These are phyloP conservation scores for Cryptococcus neoformans DNA, from an alignment of 1,284 basidiomycete species.

Conservation along the genomic window DNA sequence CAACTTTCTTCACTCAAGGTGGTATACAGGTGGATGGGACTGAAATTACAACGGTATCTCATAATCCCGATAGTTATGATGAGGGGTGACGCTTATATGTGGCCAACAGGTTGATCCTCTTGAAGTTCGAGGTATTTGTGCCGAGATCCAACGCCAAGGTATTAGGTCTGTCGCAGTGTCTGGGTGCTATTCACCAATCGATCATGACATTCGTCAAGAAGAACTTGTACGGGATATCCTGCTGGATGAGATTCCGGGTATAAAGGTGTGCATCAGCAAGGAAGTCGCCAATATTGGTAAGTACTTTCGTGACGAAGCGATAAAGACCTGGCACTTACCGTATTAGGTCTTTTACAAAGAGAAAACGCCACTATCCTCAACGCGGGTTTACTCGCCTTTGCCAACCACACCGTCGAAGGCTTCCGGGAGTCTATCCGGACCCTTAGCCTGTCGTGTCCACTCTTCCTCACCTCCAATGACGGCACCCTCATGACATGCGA, in stretches of 20 bases:
- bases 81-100: background rate
- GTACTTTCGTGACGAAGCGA: background rate
- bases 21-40: constrained; percentile 39
- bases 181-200: constrained; percentile 38
- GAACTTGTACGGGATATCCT: constrained; percentile 31
- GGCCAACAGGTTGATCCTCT: constrained; percentile 22
- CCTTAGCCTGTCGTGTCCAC: constrained; percentile 54
- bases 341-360: constrained; percentile 57
- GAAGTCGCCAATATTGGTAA: constrained; percentile 36
- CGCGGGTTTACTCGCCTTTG: constrained; percentile 57
- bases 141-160: constrained; percentile 26
- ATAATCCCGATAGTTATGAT: background rate
- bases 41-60: constrained; percentile 22
- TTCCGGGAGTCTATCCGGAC: constrained; percentile 55
- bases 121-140: constrained; percentile 31
- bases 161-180: constrained; percentile 35
- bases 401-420: constrained; percentile 54
- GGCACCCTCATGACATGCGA: constrained; percentile 57
- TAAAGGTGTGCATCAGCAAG: constrained; percentile 29
- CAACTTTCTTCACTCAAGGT: constrained; percentile 26
- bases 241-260: constrained; percentile 22
- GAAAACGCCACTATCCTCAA: constrained; percentile 63
- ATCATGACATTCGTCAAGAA: constrained; percentile 30
- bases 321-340: constrained; percentile 7
- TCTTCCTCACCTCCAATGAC: constrained; percentile 59